Percentiles rank a stretch among this genome's conserved stretches.
Conservation (phyloP, 495 filamentous ascomycete genomes). For the Pseudomonodictys pantanalensis region DNA sequence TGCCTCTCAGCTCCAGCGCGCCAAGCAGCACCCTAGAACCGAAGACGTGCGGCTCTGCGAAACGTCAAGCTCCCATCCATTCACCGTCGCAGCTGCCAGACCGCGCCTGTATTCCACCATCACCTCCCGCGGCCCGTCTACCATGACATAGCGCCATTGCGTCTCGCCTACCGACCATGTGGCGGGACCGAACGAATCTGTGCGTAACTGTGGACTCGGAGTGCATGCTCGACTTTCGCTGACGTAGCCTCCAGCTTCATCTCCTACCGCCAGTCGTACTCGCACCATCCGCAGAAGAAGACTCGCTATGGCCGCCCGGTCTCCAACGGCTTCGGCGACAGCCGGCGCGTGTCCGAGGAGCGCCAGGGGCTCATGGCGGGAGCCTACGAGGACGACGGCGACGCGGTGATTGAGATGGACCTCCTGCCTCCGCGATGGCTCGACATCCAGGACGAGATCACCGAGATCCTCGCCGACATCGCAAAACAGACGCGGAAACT, state of each 20-base stretch:
- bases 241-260: conserved; percentile 66
- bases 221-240: conserved; percentile 10
- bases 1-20: no score
- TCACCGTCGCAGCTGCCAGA: background rate
- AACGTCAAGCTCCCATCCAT: background rate
- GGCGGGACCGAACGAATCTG: conserved; percentile 98
- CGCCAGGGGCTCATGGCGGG: conserved; percentile 82
- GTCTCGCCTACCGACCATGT: conserved; percentile 56
- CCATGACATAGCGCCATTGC: conserved; percentile 28
- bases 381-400: conserved; percentile 80
- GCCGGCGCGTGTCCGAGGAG: conserved; percentile 64
- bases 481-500: conserved; percentile 77
- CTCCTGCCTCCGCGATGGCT: conserved; percentile 92
- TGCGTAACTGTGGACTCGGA: conserved; percentile 45
- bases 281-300: conserved; percentile 88
- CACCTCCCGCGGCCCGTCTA: background rate
- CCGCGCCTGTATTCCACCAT: background rate
- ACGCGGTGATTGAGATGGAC: conserved; percentile 98
- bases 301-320: conserved; percentile 61
- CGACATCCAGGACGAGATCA: conserved; percentile 91
- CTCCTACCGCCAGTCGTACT: conserved; percentile 96
- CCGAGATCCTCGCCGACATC: conserved; percentile 75
- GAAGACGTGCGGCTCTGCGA: no score
- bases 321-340: conserved; percentile 71
- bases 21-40: no score